Evolutionary conservation across 1,284 basidiomycete genomes (phyloP).

Genomic region (Golubevia sp.): DNA sequence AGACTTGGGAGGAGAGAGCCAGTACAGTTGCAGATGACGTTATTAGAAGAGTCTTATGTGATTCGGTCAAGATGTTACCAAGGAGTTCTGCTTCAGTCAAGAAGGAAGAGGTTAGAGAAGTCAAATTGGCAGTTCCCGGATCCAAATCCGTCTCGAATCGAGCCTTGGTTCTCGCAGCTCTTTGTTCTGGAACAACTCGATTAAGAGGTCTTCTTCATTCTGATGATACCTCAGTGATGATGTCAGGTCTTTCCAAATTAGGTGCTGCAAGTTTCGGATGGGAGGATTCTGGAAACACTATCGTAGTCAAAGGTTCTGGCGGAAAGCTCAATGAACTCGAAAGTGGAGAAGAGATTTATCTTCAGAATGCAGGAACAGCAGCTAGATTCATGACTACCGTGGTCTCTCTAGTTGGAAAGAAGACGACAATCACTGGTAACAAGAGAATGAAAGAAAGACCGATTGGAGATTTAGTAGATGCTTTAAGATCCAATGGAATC

Average conservation of each 20-base stretch:
- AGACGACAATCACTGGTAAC: conserved; percentile 85
- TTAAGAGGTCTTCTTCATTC: conserved; percentile 91
- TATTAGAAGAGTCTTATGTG: conserved; percentile 79
- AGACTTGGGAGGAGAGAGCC: conserved; percentile 88
- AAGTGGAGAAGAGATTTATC: conserved; percentile 82
- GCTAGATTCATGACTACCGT: conserved; percentile 97
- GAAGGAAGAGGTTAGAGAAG: conserved; percentile 32
- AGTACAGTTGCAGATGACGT: conserved; percentile 79
- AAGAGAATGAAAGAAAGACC: conserved; percentile 96
- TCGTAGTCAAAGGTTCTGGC: conserved; percentile 85
- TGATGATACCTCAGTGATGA: conserved; percentile 99
- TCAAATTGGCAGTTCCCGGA: conserved; percentile 89
- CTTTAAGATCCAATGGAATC: conserved; percentile 81
- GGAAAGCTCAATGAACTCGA: conserved; percentile 69
- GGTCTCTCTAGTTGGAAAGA: conserved; percentile 71
- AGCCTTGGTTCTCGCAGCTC: conserved; percentile 88
- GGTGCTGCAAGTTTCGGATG: conserved; percentile 85
- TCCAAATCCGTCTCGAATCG: conserved; percentile 97
- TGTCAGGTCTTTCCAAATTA: conserved; percentile 77
- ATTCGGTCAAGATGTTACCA: conserved; percentile 75
- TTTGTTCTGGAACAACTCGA: conserved; percentile 84
- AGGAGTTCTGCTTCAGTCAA: background rate
- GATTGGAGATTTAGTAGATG: conserved; percentile 93
- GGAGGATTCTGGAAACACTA: conserved; percentile 90
- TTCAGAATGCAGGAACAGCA: conserved; percentile 96